phyloP scores from a whole-genome alignment of 192 early-diverging fungal species.

The Borealophlyctis nickersoniae region DNA sequence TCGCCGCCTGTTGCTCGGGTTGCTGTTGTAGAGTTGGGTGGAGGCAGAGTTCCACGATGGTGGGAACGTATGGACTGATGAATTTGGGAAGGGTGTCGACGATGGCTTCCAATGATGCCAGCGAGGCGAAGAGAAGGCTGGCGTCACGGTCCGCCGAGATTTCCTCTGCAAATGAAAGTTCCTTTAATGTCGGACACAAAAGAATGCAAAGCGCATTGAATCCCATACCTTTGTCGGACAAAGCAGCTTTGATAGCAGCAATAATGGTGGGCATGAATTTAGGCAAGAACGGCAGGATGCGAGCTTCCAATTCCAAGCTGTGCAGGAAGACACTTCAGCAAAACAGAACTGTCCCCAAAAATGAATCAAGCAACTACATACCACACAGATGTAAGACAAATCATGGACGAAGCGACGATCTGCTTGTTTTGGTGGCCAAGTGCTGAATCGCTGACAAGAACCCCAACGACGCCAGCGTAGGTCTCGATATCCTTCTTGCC shows the following conservation, averaged over 20 bases:
- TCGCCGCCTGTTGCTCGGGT: background rate
- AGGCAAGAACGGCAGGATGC: conserved; percentile 74
- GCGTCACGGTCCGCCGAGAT: conserved; percentile 18
- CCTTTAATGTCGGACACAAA: conserved; percentile 3
- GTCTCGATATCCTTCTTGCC: conserved; percentile 57
- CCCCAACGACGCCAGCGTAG: conserved; percentile 57
- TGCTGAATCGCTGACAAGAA: conserved; percentile 23
- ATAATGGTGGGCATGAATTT: conserved; percentile 80
- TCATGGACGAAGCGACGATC: conserved; percentile 41
- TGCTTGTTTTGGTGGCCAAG: conserved; percentile 20
- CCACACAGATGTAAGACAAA: conserved; percentile 56
- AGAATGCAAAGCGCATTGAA: too few species aligned
- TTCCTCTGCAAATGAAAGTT: background rate
- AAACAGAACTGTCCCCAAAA: conserved; percentile 4
- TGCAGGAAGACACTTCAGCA: background rate
- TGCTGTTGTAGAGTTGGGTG: conserved; percentile 36
- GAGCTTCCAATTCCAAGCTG: conserved; percentile 69
- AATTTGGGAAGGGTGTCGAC: conserved; percentile 70
- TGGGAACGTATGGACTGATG: conserved; percentile 65
- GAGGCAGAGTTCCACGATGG: conserved; percentile 55
- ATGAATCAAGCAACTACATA: conserved; percentile 6
- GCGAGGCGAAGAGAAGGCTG: conserved; percentile 46
- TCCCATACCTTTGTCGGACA: conserved; percentile 11
- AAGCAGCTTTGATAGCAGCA: conserved; percentile 24
- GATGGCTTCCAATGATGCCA: conserved; percentile 50